phyloP scores from a whole-genome alignment of 371 early-diverging fungal species.

The Blastocladiella emersonii region DNA sequence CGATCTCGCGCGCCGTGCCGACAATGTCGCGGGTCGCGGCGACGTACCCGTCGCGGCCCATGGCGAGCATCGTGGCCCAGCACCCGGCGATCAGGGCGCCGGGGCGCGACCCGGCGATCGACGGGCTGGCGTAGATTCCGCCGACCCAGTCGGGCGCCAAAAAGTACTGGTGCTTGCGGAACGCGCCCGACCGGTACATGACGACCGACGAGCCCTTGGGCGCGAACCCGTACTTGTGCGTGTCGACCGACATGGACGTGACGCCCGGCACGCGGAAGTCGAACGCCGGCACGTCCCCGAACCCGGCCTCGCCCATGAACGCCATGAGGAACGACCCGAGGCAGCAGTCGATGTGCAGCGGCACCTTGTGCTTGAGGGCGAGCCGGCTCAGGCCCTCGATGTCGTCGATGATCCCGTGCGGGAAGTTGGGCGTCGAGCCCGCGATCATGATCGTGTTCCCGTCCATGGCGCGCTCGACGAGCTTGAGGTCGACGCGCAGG shows the following conservation, averaged over 20 bases:
- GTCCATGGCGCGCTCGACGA: constrained; percentile 64
- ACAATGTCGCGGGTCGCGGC: constrained; percentile 67
- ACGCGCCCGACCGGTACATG: constrained; percentile 64
- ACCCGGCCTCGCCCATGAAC: constrained; percentile 81
- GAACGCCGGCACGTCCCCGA: constrained; percentile 52
- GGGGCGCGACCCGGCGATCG: constrained; percentile 69
- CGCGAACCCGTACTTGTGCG: constrained; percentile 95
- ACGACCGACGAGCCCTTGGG: constrained; percentile 94
- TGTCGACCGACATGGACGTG: constrained; percentile 89
- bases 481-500: constrained; percentile 55
- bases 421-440: constrained; percentile 84
- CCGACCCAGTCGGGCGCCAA: constrained; percentile 84
- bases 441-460: constrained; percentile 83
- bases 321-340: constrained; percentile 93
- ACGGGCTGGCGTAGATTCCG: constrained; percentile 90
- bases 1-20: constrained; percentile 53
- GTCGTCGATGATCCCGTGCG: constrained; percentile 88
- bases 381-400: constrained; percentile 62
- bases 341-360: constrained; percentile 91
- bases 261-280: constrained; percentile 90
- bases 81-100: constrained; percentile 92
- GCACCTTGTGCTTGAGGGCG: constrained; percentile 68
- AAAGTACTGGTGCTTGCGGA: constrained; percentile 85
- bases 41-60: constrained; percentile 79
- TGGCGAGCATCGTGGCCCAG: constrained; percentile 81